Base-by-base conservation (phyloP, 192 early-diverging fungal species). In the Kappamyces sp. region DNA sequence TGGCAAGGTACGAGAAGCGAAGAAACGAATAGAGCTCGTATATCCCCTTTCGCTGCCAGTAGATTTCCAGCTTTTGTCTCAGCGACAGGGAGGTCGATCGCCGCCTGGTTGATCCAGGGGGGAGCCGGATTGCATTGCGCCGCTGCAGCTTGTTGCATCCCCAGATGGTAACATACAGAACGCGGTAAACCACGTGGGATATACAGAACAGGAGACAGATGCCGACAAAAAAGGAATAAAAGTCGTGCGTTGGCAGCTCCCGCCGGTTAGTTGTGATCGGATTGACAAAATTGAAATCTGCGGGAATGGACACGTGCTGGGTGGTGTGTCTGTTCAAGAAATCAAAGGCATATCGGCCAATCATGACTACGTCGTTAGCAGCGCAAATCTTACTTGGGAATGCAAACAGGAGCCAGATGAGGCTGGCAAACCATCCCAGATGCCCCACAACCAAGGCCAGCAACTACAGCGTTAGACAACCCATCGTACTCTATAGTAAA, bases 201-300 rank as follows among this genome's bases (percentile, higher is more conserved):
- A 45, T 43, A 7, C 29, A 15, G 22, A 15, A 60, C n/a, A 69
- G 46, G 37, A 83, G 59, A 52, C 86, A 79, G 32, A 86, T 50
- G 1, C 95, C 95, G 30, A 90, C 49, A 1, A 77, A 60, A 49
- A 89, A 79, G 14, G 89, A 67, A 60, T 91, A 86, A 8, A 92
- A 43, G 63, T 97, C 94, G 64, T 93, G 89, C 0, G 86, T 70
- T 1, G 79, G 74, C 38, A 77, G 62, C 39, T 78, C 75, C 22
- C 62, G 65, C 22, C 78, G 71, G 11, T 75, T 46, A 45, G 41
- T 35, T 3, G n/a, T 9, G 31, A 12, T 9, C 40, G 57, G 47
- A 66, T 45, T 45, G 32, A 39, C 32, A n/a, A 22, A 22, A 22
- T 22, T 22, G 22, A 22, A 22, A 22, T 55, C 29, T 55, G 12